Evolutionary conservation across 805 yeast species (phyloP), one percentile per base, ranked within the genome.

Genomic region (Yarrowia sp.): DNA sequence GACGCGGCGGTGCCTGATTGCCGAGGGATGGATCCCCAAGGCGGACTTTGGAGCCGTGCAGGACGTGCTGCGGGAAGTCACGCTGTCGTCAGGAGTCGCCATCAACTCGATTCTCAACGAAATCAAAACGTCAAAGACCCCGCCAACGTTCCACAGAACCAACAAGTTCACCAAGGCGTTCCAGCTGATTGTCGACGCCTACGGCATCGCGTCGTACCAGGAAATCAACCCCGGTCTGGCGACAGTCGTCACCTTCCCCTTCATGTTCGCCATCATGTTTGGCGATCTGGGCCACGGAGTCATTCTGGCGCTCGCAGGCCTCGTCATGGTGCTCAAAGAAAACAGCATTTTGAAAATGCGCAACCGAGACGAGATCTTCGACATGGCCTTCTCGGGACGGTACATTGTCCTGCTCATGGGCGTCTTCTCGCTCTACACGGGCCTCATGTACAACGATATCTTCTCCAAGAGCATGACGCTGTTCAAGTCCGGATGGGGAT

Each of bases 251-350:
- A 94, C 99, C 0, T 94, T 94, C 78, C 99, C 99, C 16, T 94
- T 94, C 72, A 88, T 94, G 96, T 94, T 94, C 77, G 97, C 99
- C 21, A 88, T 94, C 67, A 94, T 94, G 99, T 94, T 94, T 78
- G 99, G 99, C 77, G 99, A 94, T 78, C 74, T 91, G 63, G 99
- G 99, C 21, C 99, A 94, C 75, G 99, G 98, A 6, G 80, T 91
- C 61, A 84, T 94, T 59, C 78, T 94, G 71, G 79, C 87, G 51
- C 73, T 88, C 62, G 88, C 89, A 18, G 96, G 96, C 1, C 74
- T 83, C 39, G 76, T 76, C 25, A 75, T 94, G 68, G 90, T 93
- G 9, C 67, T 84, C 61, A 85, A 86, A 71, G 99, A 94, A 74
- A 80, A 77, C 64, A 78, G 80, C 62, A 80, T 94, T 47, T 84